Evolutionary conservation across 2,329 filamentous ascomycete species (phyloP).

Genomic region (Rhynchosporium graminicola): DNA sequence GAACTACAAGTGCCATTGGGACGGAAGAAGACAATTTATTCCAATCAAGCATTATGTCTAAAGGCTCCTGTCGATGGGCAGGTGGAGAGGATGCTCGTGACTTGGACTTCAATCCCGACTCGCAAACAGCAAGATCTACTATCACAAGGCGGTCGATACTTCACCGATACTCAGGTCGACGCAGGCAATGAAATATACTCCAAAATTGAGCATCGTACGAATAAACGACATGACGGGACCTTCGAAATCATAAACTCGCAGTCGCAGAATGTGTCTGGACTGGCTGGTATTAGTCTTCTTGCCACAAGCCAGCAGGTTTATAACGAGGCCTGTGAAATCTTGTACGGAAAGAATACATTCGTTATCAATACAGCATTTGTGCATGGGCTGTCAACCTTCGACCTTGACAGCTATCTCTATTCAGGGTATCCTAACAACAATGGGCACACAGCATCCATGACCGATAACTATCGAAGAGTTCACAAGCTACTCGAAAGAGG

Average conservation of each 20-base stretch:
- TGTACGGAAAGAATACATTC: not conserved
- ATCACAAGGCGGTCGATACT: not conserved
- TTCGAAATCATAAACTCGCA: not conserved
- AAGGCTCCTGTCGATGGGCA: not conserved
- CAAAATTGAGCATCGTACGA: not conserved
- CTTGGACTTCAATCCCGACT: not conserved
- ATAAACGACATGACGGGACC: not conserved
- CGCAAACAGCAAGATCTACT: not conserved
- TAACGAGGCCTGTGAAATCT: not conserved
- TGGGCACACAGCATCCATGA: not conserved
- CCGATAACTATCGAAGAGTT: not conserved
- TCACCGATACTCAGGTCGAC: not conserved
- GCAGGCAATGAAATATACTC: not conserved
- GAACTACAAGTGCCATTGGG: not conserved
- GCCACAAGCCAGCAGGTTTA: not conserved
- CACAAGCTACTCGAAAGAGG: not conserved
- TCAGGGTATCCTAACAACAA: not conserved
- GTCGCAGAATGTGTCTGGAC: not conserved
- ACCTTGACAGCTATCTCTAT: not conserved
- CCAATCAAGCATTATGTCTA: not conserved
- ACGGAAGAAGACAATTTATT: not conserved
- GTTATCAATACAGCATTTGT: not conserved
- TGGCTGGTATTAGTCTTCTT: not conserved
- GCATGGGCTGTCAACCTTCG: not conserved
- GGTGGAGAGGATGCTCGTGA: not conserved